Percentiles rank a stretch among this genome's conserved stretches.
Conservation (phyloP, 129 eudicot species). For the Glebionis coronaria region DNA sequence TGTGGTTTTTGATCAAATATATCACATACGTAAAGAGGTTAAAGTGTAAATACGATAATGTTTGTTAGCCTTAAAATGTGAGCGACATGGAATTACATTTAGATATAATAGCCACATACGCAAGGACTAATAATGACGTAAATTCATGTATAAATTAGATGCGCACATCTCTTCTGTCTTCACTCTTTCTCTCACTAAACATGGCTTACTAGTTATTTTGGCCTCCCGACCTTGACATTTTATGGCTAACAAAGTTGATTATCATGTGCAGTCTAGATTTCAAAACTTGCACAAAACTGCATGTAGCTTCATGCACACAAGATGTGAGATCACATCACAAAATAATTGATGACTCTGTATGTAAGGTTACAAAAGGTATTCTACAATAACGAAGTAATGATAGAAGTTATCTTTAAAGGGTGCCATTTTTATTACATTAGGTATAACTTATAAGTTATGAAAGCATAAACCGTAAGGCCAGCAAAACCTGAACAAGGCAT, state of each 20-base stretch:
- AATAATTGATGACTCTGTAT: not conserved
- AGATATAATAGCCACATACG: too few relatives aligned
- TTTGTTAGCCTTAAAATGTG: too few relatives aligned
- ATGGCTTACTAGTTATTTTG: too few relatives aligned
- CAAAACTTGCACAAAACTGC: not conserved
- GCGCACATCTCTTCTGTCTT: too few relatives aligned
- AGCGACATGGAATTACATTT: too few relatives aligned
- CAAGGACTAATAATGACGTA: too few relatives aligned
- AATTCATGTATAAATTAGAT: too few relatives aligned
- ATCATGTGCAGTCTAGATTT: not conserved
- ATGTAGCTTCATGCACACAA: not conserved
- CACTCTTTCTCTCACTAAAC: too few relatives aligned
- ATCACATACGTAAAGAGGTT: not conserved
- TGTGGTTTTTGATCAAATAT: not conserved
- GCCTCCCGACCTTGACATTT: too few relatives aligned
- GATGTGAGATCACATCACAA: not conserved
- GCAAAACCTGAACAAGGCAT: conserved; percentile 17
- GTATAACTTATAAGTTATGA: too few relatives aligned
- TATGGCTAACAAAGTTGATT: too few relatives aligned
- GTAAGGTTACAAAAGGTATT: not conserved
- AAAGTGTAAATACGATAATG: not conserved
- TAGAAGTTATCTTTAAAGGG: not conserved
- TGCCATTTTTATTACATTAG: conserved; percentile 30
- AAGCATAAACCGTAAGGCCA: conserved; percentile 8
- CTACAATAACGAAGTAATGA: not conserved